Base-by-base conservation (phyloP, 495 filamentous ascomycete species). In the Daldinia childiae region DNA sequence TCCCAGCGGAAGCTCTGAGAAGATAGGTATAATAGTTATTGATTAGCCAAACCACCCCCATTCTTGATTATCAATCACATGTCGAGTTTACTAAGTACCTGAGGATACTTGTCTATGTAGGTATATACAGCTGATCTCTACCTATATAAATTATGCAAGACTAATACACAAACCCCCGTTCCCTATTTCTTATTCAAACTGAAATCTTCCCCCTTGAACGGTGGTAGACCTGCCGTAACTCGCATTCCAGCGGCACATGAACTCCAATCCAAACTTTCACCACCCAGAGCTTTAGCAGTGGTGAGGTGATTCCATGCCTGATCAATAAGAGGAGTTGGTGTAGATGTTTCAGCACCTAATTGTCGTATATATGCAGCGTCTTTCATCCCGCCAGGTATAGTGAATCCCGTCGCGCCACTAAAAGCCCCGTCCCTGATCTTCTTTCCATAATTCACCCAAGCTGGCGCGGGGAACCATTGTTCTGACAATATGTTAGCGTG, bases 191-290 rank as follows among this genome's bases (percentile, higher is more conserved):
- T 48, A 21, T 7, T 24, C 19, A 48, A 48, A 24, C 43, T 48
- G 9, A 48, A 64, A 21, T 64, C 61, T 19, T 64, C 61, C 9
- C 61, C 48, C 36, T 64, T 64, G 12, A 64, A 64, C 3, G 61
- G 61, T 17, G 50, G 50, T 21, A 64, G 41, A n/a, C 61, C 61
- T 9, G 61, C 61, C 12, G 61, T 64, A 12, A 64, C 61, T 41
- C 61, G 50, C 61, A 64, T 64, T 6, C 61, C 61, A 21, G 61
- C 61, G 15, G 61, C 51, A 30, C 61, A 64, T n/a, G 61, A 54
- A 26, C 61, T 64, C 61, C 61, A 64, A 17, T 64, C 61, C 5
- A 64, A 26, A 24, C 50, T n/a, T 14, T 64, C 61, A 21, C 61
- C 61, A 14, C 61, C 61, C 6, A 64, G 32, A 2, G 61, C 43